Evolutionary conservation across 352 stramenopile species (phyloP), one percentile per base, ranked within the genome.

Genomic region (Phytopythium delawarense): DNA sequence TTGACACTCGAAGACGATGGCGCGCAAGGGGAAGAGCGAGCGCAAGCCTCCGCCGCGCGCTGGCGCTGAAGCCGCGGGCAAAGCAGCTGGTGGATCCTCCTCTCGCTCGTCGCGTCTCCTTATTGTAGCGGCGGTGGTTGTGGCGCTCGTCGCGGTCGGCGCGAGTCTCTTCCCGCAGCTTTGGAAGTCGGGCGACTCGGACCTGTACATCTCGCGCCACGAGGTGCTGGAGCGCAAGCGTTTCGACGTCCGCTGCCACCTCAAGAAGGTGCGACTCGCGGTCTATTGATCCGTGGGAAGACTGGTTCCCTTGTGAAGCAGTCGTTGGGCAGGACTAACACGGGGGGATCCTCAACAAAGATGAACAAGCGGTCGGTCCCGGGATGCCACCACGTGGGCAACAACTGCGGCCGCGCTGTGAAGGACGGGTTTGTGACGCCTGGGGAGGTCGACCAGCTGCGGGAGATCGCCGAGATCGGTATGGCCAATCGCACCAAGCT

Each of bases 391-490:
- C 76, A 79, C 49, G 34, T 74, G 21, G 78, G 81, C 44, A 70
- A 71, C 30, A 71, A 85, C 39, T 96, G 88, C 59, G 85, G 85
- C 0, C 88, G 88, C 18, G 79, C 72, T 2, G 49, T 96, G 28
- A 70, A 75, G 13, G 88, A 96, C 64, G 69, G 75, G 32, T 96
- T 96, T 52, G 72, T 95, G 40, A 81, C 78, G n/a, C 62, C 67
- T 1, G 66, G 86, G 28, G 84, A 94, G 45, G 79, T 95, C n/a
- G 57, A 67, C 1, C 65, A 81, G 49, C 72, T 97, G 68, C 81
- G 81, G 0, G 73, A 81, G 57, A 96, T 97, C 60, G 88, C 88
- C 0, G 83, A 96, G 66, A 78, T 81, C 34, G 89, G 88, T 30
- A 96, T 97, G 89, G 60, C 75, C 44, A 84, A 83, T 62, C 83